Conservation (phyloP, 208 protist genomes). For the Leishmania arabica region DNA sequence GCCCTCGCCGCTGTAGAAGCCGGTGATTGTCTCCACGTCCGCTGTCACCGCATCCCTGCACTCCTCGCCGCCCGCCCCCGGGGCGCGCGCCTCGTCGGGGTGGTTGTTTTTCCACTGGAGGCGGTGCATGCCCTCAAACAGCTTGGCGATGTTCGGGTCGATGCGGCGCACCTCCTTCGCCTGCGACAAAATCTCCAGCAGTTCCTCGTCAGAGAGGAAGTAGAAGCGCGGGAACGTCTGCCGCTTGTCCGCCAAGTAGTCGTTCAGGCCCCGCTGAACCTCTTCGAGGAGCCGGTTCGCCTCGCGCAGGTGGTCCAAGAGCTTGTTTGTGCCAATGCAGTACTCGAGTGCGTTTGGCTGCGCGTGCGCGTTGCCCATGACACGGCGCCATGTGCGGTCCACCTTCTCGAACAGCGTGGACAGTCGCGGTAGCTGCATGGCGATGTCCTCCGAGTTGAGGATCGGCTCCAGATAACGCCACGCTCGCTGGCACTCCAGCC, state of each 20-base stretch:
- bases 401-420: conserved; percentile 95
- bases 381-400: conserved; percentile 95
- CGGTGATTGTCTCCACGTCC: conserved; percentile 70
- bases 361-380: conserved; percentile 84
- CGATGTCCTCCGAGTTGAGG: conserved; percentile 96
- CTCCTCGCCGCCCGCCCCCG: not conserved
- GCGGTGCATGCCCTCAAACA: conserved; percentile 94
- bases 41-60: not conserved
- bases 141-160: conserved; percentile 95
- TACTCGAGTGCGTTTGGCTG: conserved; percentile 94
- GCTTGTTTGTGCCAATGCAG: conserved; percentile 93
- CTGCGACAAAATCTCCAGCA: conserved; percentile 96
- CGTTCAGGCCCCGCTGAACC: conserved; percentile 97
- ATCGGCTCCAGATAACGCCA: conserved; percentile 98
- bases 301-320: conserved; percentile 95
- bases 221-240: conserved; percentile 95
- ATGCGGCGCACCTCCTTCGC: conserved; percentile 95
- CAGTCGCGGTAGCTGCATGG: conserved; percentile 93
- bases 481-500: conserved; percentile 94
- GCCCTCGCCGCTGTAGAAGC: conserved; percentile 94
- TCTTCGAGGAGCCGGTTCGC: conserved; percentile 95
- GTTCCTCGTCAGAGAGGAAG: conserved; percentile 94
- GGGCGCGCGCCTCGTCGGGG: not conserved
- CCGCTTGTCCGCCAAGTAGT: conserved; percentile 97
- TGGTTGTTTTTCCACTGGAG: conserved; percentile 75